Conservation (phyloP, 495 filamentous ascomycete genomes). For the Podospora didyma region DNA sequence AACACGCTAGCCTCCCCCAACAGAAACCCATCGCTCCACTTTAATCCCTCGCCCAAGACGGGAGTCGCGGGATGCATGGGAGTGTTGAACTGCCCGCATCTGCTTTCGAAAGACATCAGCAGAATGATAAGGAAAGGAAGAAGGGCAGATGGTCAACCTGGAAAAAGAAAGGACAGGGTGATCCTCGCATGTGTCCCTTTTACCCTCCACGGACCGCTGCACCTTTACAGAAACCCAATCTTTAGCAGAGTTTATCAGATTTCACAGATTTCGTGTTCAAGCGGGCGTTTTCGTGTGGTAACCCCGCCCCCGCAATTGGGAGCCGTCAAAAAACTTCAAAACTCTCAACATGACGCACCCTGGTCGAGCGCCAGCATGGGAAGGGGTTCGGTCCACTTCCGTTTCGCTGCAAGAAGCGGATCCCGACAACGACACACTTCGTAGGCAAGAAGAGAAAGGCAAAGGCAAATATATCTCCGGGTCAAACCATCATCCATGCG, state of each 20-base stretch:
- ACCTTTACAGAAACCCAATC: neutral
- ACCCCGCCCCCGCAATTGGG: neutral
- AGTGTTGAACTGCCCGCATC: neutral
- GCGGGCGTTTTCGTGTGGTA: neutral
- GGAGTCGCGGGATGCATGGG: constrained; percentile 1
- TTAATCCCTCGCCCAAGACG: neutral
- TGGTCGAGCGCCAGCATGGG: neutral
- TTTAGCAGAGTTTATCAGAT: neutral
- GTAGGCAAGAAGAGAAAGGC: neutral
- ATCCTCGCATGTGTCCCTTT: too few relatives aligned
- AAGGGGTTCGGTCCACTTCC: neutral
- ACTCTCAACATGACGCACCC: neutral
- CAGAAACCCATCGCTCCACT: constrained; percentile 3
- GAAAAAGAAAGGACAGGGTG: too few relatives aligned
- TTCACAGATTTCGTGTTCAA: neutral
- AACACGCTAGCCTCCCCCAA: constrained; percentile 12
- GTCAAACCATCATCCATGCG: neutral
- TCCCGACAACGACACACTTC: neutral
- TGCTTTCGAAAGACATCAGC: too few relatives aligned
- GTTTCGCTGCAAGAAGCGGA: constrained; percentile 1
- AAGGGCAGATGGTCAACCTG: too few relatives aligned
- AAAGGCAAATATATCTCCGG: neutral
- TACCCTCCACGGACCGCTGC: too few relatives aligned
- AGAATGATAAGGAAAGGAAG: too few relatives aligned
- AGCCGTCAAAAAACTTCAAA: neutral